Base-by-base conservation (phyloP, 176 grass and related monocot genomes). In the Bolboschoenus planiculmis region DNA sequence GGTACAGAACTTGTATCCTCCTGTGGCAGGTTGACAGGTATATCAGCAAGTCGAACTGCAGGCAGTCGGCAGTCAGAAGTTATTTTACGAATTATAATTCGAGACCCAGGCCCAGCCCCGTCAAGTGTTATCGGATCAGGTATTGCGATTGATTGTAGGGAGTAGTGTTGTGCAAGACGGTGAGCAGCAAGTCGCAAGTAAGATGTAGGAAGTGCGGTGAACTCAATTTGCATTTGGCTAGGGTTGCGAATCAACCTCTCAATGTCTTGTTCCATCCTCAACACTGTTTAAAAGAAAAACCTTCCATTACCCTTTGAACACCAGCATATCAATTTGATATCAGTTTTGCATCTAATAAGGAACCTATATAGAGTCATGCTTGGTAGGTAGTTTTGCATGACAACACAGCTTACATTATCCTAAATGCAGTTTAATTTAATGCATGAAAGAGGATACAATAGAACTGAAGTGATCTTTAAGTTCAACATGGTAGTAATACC, bases 261-360 rank as follows among this genome's bases (percentile, higher is more conserved):
- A 74, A 99, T 90, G 1, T 99, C 97, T 81, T 99, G 97, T 51
- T 99, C 97, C 97, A 99, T 99, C 56, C 97, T 89, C 56, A 99
- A 78, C 72, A 99, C 97, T 99, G 86, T 75, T 88, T 89, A 46
- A 56, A 33, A 67, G 18, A 77, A 7, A 75, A 67, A 59, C 58
- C 1, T 30, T 50, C 14, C 6, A 5, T 46, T 73, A 46, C 7
- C 4, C 3, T 73, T 73, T 46, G 68, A 4, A 11, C 1, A 3
- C 90, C 13, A 90, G 85, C 58, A 18, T 59, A 79, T 44, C 10
- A 70, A 58, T 50, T 51, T 18, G 30, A 33, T 54, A 13, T 30
- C 26, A 75, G 1, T 29, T 59, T 10, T 77, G 39, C 33, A 64
- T 50, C 7, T 14, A 40, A 56, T 7, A 64, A 72, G 73, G 7